Percentiles rank a stretch among this genome's conserved stretches.
Evolutionary conservation across 1,284 basidiomycete species (phyloP).

Genomic region (Pseudozyma tsukubaensis): DNA sequence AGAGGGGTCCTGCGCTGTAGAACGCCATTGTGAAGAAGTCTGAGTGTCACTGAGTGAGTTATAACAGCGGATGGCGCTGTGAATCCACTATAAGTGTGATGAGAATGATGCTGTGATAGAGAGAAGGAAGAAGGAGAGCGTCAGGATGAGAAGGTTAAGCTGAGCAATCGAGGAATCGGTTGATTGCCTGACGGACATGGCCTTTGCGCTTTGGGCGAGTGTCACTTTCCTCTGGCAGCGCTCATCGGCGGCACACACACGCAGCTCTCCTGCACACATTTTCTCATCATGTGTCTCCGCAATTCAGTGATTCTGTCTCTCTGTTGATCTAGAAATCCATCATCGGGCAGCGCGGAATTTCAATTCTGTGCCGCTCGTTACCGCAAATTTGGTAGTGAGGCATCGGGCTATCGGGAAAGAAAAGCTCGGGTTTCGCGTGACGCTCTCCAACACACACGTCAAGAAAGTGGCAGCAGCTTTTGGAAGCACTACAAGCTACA

Average conservation of each 20-base stretch:
- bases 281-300: neutral
- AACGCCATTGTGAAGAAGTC: slow-evolving; percentile 31
- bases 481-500: neutral
- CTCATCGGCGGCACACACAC: neutral
- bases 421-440: slow-evolving; percentile 33
- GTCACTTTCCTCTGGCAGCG: neutral
- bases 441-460: neutral
- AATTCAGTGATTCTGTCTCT: neutral
- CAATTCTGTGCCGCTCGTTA: neutral
- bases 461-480: slow-evolving; percentile 5
- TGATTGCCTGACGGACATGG: neutral
- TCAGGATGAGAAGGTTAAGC: neutral
- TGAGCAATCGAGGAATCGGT: neutral
- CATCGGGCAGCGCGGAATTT: slow-evolving; percentile 3
- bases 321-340: slow-evolving; percentile 24
- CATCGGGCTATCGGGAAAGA: neutral
- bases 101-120: neutral
- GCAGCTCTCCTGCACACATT: too few species aligned
- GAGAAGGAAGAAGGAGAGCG: neutral
- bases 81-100: neutral
- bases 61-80: neutral
- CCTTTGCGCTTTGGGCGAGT: neutral
- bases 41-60: neutral
- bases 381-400: neutral
- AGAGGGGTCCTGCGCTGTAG: slow-evolving; percentile 49